Evolutionary conservation across 2,329 filamentous ascomycete species (phyloP).

Genomic region (Alternaria sp.): DNA sequence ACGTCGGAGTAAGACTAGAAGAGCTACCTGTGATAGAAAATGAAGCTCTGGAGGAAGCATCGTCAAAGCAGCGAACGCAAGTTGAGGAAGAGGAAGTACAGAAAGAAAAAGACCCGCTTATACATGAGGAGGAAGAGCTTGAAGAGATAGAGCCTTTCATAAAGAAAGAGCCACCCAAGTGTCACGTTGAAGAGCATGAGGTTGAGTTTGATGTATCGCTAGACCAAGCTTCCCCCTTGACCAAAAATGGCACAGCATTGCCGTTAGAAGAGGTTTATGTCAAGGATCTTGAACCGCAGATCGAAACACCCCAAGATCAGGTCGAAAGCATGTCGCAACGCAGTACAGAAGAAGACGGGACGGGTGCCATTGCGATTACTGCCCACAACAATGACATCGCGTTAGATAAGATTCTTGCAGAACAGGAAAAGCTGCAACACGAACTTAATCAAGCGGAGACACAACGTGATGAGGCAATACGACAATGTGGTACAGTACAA

Average conservation of each 20-base stretch:
- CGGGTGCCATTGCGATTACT: neutral
- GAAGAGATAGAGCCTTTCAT: neutral
- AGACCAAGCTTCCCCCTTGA: neutral
- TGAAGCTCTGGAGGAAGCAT: neutral
- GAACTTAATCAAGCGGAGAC: neutral
- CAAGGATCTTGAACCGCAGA: neutral
- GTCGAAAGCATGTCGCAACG: neutral
- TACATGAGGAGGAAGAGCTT: neutral
- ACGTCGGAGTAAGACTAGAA: neutral
- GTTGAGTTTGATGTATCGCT: neutral
- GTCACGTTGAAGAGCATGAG: neutral
- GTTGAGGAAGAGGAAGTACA: neutral
- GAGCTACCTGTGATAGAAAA: neutral
- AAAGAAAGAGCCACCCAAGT: neutral
- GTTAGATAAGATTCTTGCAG: neutral
- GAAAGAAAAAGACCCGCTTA: neutral
- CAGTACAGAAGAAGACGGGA: neutral
- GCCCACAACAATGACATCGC: neutral
- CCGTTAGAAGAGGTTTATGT: neutral
- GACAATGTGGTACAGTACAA: neutral
- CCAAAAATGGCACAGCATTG: neutral
- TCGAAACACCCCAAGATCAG: neutral
- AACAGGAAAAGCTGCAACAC: neutral
- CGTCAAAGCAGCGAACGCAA: neutral
- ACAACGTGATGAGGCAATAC: neutral